phyloP scores from a whole-genome alignment of 1,139 yeast genomes.

The Nakaseomyces glabratus region DNA sequence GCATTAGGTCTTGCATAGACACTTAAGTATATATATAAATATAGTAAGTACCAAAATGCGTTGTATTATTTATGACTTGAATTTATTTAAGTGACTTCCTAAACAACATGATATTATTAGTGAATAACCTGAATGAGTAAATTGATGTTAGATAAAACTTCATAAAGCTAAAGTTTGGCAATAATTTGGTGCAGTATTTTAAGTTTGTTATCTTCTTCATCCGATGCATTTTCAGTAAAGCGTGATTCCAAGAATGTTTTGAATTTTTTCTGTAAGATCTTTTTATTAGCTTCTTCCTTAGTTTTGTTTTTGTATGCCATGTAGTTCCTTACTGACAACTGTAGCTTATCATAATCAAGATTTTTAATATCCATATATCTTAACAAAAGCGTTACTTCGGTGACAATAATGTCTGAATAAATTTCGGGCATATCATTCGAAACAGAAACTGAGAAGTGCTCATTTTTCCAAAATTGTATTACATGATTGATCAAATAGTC shows the following conservation, averaged over 20 bases:
- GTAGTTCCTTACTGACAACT: slow-evolving; percentile 63
- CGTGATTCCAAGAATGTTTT: slow-evolving; percentile 36
- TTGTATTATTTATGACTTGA: too few relatives aligned
- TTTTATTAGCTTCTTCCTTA: slow-evolving; percentile 27
- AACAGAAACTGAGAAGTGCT: slow-evolving; percentile 16
- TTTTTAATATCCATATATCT: slow-evolving; percentile 37
- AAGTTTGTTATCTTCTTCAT: slow-evolving; percentile 28
- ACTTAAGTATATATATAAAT: too few relatives aligned
- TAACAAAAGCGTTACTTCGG: slow-evolving; percentile 61
- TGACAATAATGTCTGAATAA: slow-evolving; percentile 36
- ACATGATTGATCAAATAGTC: slow-evolving; percentile 59
- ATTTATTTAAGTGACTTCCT: too few relatives aligned
- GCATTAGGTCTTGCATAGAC: too few relatives aligned
- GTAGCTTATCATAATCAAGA: slow-evolving; percentile 45
- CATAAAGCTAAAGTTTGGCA: slow-evolving; percentile 25
- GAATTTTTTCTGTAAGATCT: slow-evolving; percentile 40
- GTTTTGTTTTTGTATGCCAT: slow-evolving; percentile 48
- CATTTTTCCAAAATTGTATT: slow-evolving; percentile 41
- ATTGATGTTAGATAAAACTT: too few relatives aligned
- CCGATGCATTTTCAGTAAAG: slow-evolving; percentile 24
- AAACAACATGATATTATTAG: too few relatives aligned
- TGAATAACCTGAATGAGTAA: too few relatives aligned
- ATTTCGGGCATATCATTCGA: slow-evolving; percentile 20
- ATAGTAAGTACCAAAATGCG: too few relatives aligned
- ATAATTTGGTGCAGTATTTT: slow-evolving; percentile 31